phyloP scores from a whole-genome alignment of 108 stramenopile genomes.

The Cylindrotheca fusiformis region DNA sequence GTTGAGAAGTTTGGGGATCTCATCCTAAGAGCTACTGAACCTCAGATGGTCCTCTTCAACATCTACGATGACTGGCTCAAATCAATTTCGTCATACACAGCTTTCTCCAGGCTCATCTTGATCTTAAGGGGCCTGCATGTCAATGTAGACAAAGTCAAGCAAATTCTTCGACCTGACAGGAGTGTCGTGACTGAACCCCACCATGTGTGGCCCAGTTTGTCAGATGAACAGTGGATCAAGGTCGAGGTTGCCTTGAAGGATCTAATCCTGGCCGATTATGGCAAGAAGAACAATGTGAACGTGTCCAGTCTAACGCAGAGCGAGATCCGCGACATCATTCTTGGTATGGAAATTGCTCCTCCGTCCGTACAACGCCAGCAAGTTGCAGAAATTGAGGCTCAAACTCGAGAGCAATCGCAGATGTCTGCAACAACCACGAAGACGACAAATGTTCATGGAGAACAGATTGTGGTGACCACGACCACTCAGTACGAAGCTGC shows the following conservation, averaged over 20 bases:
- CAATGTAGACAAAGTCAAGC: constrained; percentile 94
- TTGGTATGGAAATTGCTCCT: constrained; percentile 99
- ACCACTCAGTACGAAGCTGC: constrained; percentile 97
- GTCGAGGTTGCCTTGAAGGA: constrained; percentile 98
- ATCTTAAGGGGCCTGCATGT: constrained; percentile 98
- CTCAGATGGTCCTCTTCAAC: constrained; percentile 99
- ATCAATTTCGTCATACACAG: constrained; percentile 97
- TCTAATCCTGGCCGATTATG: constrained; percentile 98
- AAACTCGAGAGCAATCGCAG: constrained; percentile 94
- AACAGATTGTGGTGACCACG: constrained; percentile 98
- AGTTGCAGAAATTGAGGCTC: constrained; percentile 99
- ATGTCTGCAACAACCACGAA: constrained; percentile 97
- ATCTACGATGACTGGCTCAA: constrained; percentile 99
- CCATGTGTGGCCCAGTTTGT: constrained; percentile 97
- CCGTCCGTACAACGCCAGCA: constrained; percentile 98
- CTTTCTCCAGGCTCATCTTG: constrained; percentile 97
- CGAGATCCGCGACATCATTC: constrained; percentile 99
- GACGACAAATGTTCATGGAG: constrained; percentile 98
- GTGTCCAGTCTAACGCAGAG: constrained; percentile 98
- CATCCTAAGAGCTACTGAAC: constrained; percentile 97
- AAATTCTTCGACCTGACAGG: constrained; percentile 96
- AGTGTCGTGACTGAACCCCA: constrained; percentile 98
- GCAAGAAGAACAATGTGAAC: constrained; percentile 99
- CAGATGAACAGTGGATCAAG: constrained; percentile 99
- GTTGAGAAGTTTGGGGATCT: constrained; percentile 99